Evolutionary conservation across 2,329 filamentous ascomycete genomes (phyloP).

Genomic region (Coleophoma eucalyptorum): DNA sequence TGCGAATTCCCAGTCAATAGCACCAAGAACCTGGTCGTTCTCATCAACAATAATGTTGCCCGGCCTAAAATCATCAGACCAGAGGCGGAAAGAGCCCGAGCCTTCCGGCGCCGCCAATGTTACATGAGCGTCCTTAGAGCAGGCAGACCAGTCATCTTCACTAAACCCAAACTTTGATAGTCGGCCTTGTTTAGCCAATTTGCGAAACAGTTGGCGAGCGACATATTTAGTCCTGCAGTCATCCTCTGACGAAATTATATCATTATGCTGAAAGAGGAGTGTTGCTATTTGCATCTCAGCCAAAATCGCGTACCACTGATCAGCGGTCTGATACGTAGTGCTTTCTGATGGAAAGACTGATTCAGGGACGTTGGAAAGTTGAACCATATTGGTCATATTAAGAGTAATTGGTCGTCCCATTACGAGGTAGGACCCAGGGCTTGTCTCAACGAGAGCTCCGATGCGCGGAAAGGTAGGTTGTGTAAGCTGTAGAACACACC

Average conservation of each 20-base stretch:
- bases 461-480: constrained; percentile 5
- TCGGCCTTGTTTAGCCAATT: constrained; percentile 19
- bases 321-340: constrained; percentile 5
- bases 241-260: constrained; percentile 29
- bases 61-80: constrained; percentile 28
- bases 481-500: constrained; percentile 5
- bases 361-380: constrained; percentile 4
- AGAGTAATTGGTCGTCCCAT: constrained; percentile 6
- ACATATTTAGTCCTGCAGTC: constrained; percentile 38
- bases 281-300: constrained; percentile 32
- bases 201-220: constrained; percentile 35
- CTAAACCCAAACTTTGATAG: constrained; percentile 7
- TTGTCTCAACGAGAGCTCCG: constrained; percentile 7
- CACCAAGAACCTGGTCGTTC: constrained; percentile 21
- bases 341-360: constrained; percentile 1
- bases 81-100: constrained; percentile 22
- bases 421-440: constrained; percentile 1
- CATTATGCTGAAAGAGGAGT: constrained; percentile 35
- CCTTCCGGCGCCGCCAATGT: constrained; percentile 9
- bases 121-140: constrained; percentile 3
- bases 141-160: constrained; percentile 25
- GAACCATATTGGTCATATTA: constrained; percentile 11
- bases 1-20: constrained; percentile 37
- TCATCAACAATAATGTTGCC: constrained; percentile 28
- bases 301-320: constrained; percentile 7